Base-by-base conservation (phyloP, 192 early-diverging fungal genomes). In the Phlyctochytrium bullatum region DNA sequence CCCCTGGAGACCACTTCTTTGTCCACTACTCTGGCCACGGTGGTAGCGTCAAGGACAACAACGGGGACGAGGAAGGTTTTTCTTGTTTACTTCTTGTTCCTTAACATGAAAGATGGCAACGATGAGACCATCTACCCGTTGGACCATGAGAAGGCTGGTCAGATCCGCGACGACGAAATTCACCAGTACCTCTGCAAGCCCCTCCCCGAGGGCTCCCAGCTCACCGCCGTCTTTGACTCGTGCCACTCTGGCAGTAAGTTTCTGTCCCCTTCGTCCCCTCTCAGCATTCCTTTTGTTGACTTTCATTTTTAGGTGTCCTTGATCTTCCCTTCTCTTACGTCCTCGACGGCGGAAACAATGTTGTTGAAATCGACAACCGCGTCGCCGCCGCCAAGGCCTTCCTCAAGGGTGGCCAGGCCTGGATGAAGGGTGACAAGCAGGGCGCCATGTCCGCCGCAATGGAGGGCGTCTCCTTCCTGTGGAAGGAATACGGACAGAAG, bases 191-290 rank as follows among this genome's bases (percentile, higher is more conserved):
- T 91, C 69, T 86, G 87, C 31, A 77, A 73, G 33, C 73, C 78
- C 14, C 78, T 95, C 14, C 91, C 91, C 32, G 73, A 64, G 10
- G 89, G 90, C 0, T 83, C 78, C 24, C 88, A 88, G 25, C 77
- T 95, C 30, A 91, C 88, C 0, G 86, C 83, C 1, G 64, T 95
- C 25, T 88, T 92, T 61, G 71, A 92, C 73, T 90, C 82, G 34
- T 86, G 89, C 59, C 89, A 92, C 74, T 67, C 62, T 52, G 78
- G 77, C 6, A 76, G 74, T n/a, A n/a, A n/a, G n/a, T n/a, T n/a
- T n/a, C n/a, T n/a, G n/a, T n/a, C n/a, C n/a, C n/a, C n/a, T n/a
- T n/a, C n/a, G n/a, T n/a, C n/a, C n/a, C n/a, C n/a, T n/a, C n/a
- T n/a, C n/a, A n/a, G n/a, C n/a, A n/a, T n/a, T n/a, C n/a, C n/a